Evolutionary conservation across 2,329 filamentous ascomycete genomes (phyloP).

Genomic region (Lachnellula occidentalis): DNA sequence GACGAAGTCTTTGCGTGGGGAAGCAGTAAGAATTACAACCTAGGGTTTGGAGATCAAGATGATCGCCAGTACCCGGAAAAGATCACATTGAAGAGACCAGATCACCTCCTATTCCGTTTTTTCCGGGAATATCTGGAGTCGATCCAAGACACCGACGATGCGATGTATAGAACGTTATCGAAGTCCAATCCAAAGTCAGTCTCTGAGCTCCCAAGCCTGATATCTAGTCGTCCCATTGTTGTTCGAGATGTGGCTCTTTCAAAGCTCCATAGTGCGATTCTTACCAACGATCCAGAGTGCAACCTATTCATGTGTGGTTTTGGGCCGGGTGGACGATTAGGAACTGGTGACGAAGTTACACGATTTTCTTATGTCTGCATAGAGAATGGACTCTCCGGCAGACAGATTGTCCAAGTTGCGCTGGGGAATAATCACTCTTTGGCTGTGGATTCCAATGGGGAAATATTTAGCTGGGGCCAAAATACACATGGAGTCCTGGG

Average conservation of each 20-base stretch:
- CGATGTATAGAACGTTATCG: slow-evolving; percentile 12
- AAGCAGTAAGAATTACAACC: slow-evolving; percentile 89
- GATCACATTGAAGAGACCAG: slow-evolving; percentile 68
- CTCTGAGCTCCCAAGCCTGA: slow-evolving; percentile 62
- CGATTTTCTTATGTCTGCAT: slow-evolving; percentile 82
- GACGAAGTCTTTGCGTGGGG: slow-evolving; percentile 93
- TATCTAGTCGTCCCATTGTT: slow-evolving; percentile 65
- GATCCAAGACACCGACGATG: slow-evolving; percentile 15
- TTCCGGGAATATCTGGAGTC: slow-evolving; percentile 59
- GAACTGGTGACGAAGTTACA: slow-evolving; percentile 83
- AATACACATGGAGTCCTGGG: slow-evolving; percentile 84
- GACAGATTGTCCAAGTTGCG: slow-evolving; percentile 69
- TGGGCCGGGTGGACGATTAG: slow-evolving; percentile 82
- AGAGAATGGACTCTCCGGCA: slow-evolving; percentile 65
- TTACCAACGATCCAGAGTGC: slow-evolving; percentile 80
- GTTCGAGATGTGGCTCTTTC: slow-evolving; percentile 82
- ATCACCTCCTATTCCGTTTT: slow-evolving; percentile 69
- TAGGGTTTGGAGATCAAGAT: slow-evolving; percentile 93
- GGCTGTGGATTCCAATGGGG: slow-evolving; percentile 78
- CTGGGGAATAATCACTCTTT: slow-evolving; percentile 89
- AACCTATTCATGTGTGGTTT: slow-evolving; percentile 93
- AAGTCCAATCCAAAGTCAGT: slow-evolving; percentile 27
- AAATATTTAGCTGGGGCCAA: slow-evolving; percentile 90
- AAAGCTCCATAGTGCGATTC: slow-evolving; percentile 83
- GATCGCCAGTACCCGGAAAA: slow-evolving; percentile 91